Percentiles rank a stretch among this genome's conserved stretches.
Evolutionary conservation across 768 basidiomycete species (phyloP).

Genomic region (Erythrobasidium yunnanense): DNA sequence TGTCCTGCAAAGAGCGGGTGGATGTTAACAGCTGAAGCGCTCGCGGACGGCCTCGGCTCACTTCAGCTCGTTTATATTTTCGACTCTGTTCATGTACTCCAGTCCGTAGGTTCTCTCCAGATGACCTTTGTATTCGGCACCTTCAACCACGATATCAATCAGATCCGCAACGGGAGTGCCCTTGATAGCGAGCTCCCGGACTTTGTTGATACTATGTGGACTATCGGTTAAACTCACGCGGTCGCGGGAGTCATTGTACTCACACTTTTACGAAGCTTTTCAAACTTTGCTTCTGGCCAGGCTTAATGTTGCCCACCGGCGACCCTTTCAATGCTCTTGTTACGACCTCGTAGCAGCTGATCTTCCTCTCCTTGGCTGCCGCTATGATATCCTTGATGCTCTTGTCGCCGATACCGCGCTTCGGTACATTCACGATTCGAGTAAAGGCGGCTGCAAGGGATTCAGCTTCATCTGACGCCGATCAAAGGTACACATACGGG

Average conservation of each 20-base stretch:
- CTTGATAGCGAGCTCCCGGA: conserved; percentile 41
- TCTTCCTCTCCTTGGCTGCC: conserved; percentile 49
- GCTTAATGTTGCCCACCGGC: conserved; percentile 53
- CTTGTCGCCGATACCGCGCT: conserved; percentile 54
- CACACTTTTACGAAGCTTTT: conserved; percentile 54
- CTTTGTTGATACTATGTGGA: background rate
- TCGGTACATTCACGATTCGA: conserved; percentile 62
- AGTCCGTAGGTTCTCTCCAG: conserved; percentile 55
- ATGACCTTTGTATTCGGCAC: conserved; percentile 58
- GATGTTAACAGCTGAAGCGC: background rate
- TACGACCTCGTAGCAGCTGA: conserved; percentile 47
- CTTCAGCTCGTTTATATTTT: conserved; percentile 71
- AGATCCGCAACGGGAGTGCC: conserved; percentile 55
- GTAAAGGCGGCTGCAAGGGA: conserved; percentile 56
- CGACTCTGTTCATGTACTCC: conserved; percentile 69
- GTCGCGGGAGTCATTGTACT: conserved; percentile 16
- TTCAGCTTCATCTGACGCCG: too few species aligned
- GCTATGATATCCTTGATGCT: conserved; percentile 50
- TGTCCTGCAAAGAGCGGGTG: conserved; percentile 38
- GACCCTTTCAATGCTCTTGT: conserved; percentile 35
- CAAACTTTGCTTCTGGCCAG: conserved; percentile 56
- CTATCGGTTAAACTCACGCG: background rate
- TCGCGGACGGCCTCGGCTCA: conserved; percentile 37
- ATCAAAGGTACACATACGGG: background rate
- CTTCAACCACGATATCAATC: conserved; percentile 51